These are phyloP conservation scores for Ganoderma meredithae DNA, from an alignment of 1,284 basidiomycete species.

Conservation along the genomic window DNA sequence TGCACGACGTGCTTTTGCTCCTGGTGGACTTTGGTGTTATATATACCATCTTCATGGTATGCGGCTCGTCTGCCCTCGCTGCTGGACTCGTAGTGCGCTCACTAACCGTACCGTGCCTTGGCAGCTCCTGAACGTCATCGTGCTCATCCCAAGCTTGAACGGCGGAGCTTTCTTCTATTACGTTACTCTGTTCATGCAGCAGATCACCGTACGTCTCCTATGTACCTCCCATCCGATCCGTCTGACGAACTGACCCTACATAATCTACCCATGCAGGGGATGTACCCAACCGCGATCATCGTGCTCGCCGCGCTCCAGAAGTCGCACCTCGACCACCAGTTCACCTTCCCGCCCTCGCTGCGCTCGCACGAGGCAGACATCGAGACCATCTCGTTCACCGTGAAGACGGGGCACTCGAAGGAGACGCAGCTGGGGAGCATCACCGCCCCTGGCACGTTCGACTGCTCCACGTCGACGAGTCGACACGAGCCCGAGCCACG, in stretches of 20 bases:
- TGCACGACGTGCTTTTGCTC: slow-evolving; percentile 13
- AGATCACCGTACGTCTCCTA: slow-evolving; percentile 16
- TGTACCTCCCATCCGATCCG: background rate
- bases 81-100: background rate
- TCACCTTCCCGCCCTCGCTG: slow-evolving; percentile 15
- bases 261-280: slow-evolving; percentile 11
- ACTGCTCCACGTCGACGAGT: background rate
- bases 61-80: background rate
- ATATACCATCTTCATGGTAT: slow-evolving; percentile 24
- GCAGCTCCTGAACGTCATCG: slow-evolving; percentile 23
- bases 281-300: slow-evolving; percentile 24
- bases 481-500: background rate
- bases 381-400: background rate
- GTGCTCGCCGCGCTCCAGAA: slow-evolving; percentile 24
- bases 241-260: background rate
- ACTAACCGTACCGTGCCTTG: background rate
- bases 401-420: background rate
- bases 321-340: slow-evolving; percentile 25
- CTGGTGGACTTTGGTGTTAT: slow-evolving; percentile 20
- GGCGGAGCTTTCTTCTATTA: slow-evolving; percentile 18
- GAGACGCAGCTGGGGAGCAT: background rate
- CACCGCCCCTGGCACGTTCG: background rate
- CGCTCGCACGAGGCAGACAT: background rate
- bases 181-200: slow-evolving; percentile 22
- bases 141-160: slow-evolving; percentile 18